Evolutionary conservation across 2,329 filamentous ascomycete genomes (phyloP), one percentile per base, ranked within the genome.

Genomic region (Mariannaea sp.): DNA sequence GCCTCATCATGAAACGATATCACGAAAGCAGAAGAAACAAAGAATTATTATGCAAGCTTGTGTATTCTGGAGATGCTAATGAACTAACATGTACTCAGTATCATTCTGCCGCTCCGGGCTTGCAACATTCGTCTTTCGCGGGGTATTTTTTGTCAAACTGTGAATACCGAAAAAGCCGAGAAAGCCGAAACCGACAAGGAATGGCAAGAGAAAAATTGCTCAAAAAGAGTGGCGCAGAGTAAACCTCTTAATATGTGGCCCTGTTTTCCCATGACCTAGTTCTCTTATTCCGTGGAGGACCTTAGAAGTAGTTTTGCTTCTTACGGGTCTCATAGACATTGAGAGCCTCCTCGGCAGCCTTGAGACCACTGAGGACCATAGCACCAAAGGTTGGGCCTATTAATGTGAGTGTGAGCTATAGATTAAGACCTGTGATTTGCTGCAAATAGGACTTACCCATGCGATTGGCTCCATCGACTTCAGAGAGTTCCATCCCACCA

Each of bases 401-500:
- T 14, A 0, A 2, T 6, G 30, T 59, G 36, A 58, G 56, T 7
- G 35, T 24, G 7, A 22, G 17, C 12, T 4, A 5, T 13, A 17
- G 14, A 24, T 5, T 24, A 24, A 24, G n/a, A n/a, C n/a, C n/a
- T n/a, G n/a, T n/a, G n/a, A n/a, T n/a, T n/a, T n/a, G n/a, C 8
- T 24, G 8, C 22, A 24, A 2, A 8, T 12, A n/a, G 16, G 7
- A 58, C 73, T 53, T 66, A 70, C 87, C 92, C 92, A 96, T 96
- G 47, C 92, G 84, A 77, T 95, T 95, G 57, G 90, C 90, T 14
- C 91, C 92, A 67, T 96, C 92, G 26, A 96, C 86, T 75, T 96
- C 92, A 54, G 86, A 90, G 62, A 96, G 78, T 74, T 96, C 92
- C 92, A 97, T 97, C 32, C 92, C 92, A 47, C 92, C 92, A n/a